Evolutionary conservation across 805 yeast genomes (phyloP).

Genomic region (Grigorovia jiainica): DNA sequence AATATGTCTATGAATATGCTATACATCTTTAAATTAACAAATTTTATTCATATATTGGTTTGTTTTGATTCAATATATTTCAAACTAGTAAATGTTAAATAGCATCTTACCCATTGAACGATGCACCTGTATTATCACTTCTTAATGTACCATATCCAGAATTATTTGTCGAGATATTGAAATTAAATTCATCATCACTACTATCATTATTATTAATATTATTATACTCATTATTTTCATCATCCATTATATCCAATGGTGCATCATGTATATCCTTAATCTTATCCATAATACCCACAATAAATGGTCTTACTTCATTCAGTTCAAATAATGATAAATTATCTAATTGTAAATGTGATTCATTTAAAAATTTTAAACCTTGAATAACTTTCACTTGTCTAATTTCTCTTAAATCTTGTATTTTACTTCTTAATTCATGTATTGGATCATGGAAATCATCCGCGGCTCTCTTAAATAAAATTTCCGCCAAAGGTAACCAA

Average conservation of each 20-base stretch:
- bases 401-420: conserved; percentile 80
- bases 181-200: not conserved
- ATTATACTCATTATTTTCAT: conserved; percentile 3
- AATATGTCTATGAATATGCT: too few species aligned
- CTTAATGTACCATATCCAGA: conserved; percentile 4
- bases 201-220: conserved; percentile 5
- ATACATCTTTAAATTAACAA: too few species aligned
- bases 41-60: too few species aligned
- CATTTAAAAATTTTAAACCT: conserved; percentile 73
- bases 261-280: conserved; percentile 41
- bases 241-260: conserved; percentile 1
- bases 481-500: conserved; percentile 78
- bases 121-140: conserved; percentile 4
- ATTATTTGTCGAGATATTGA: not conserved
- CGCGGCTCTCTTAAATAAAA: conserved; percentile 54
- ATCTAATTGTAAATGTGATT: conserved; percentile 71
- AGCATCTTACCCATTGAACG: too few species aligned
- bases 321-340: conserved; percentile 78
- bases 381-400: conserved; percentile 71
- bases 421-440: conserved; percentile 54
- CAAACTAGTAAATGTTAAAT: too few species aligned
- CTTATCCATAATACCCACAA: conserved; percentile 71
- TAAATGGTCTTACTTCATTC: conserved; percentile 79
- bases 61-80: too few species aligned
- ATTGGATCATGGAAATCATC: conserved; percentile 74